phyloP scores from a whole-genome alignment of 306 rosid species.

The Canavalia ensiformis region DNA sequence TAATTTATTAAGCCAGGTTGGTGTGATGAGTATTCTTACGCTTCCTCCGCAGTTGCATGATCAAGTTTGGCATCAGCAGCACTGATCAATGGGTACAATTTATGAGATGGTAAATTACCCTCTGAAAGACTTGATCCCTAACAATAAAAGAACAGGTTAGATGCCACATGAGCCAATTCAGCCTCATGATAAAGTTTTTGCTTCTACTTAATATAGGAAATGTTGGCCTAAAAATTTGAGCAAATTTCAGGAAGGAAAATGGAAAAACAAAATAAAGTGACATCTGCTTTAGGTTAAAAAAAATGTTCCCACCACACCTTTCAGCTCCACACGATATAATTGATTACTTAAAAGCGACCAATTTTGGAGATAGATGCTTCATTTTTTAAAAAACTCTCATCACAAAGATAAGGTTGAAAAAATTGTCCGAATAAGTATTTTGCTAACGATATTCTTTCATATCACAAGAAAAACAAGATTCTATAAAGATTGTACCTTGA shows the following conservation, averaged over 20 bases:
- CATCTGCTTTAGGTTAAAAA: neutral
- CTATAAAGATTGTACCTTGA: slow-evolving; percentile 45
- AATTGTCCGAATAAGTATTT: too few species aligned
- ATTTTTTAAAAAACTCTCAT: too few species aligned
- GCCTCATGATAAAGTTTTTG: neutral
- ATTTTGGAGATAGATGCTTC: too few species aligned
- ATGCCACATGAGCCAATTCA: neutral
- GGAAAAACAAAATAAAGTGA: neutral
- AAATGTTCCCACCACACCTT: too few species aligned
- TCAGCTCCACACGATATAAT: too few species aligned
- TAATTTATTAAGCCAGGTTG: neutral
- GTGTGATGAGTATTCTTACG: slow-evolving; percentile 55
- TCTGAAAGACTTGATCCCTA: slow-evolving; percentile 76
- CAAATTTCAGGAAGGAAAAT: neutral
- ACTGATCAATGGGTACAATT: slow-evolving; percentile 60
- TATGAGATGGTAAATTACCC: slow-evolving; percentile 44
- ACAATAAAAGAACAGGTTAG: neutral
- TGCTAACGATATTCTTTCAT: neutral
- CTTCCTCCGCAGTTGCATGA: neutral
- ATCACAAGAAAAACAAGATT: neutral
- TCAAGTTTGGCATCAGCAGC: slow-evolving; percentile 49
- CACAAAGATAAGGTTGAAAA: too few species aligned
- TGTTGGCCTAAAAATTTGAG: neutral
- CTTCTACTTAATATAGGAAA: neutral
- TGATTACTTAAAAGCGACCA: too few species aligned